Base-by-base conservation (phyloP, 148 eudicot genomes). In the Mesembryanthemum crystallinum region DNA sequence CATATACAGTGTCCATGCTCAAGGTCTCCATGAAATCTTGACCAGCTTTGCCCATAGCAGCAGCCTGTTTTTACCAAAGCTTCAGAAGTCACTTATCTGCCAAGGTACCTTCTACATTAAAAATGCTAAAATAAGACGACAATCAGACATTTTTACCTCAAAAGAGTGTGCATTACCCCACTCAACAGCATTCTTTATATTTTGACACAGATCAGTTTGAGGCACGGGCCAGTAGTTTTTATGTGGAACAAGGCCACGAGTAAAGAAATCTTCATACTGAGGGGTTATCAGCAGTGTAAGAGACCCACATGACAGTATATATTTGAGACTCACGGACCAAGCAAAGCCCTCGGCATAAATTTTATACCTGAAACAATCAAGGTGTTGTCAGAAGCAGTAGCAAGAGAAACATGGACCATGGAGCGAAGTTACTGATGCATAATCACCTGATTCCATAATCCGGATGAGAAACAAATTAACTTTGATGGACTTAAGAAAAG, bases 321-420 rank as follows among this genome's bases (percentile, higher is more conserved):
- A 93, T 74, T 93, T 93, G 76, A 93, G 87, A 86, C 98, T 93
- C 75, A 93, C 98, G 1, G 98, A 93, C 98, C 98, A 93, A 77
- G 98, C 98, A 84, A 83, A 93, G 20, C 98, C 98, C 85, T 93
- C 98, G 24, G 97, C 97, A 83, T 93, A 93, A 27, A 93, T 93
- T 82, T 93, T 93, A 79, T 88, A 93, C 86, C 98, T 93, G 84
- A 79, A 32, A 54, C 73, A 59, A 49, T 59, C n/a, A 67, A 60
- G 33, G 8, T 45, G 20, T 20, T 20, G 59, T n/a, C 23, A 39
- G 67, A 25, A 61, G 13, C 43, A 64, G 0, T 15, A 33, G 39
- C 67, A 58, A 58, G 29, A 24, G 29, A 58, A 45, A 2, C 13
- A 45, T 45, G 49, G 14, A 45, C 49, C 13, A 11, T 45, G 14